Evolutionary conservation across 768 basidiomycete genomes (phyloP).

Genomic region (Amanita brunnescens): DNA sequence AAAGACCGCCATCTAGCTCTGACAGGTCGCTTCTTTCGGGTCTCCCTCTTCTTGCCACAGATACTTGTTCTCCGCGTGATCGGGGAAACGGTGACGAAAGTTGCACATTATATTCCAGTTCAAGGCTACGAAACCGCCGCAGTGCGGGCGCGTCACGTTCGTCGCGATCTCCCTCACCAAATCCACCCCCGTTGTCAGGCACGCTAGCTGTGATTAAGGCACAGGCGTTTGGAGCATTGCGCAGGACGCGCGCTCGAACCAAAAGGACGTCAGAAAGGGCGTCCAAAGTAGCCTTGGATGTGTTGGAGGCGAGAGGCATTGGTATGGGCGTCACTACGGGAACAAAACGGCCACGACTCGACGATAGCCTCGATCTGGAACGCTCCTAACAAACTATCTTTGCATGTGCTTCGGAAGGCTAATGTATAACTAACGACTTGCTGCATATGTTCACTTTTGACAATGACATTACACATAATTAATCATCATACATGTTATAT

Average conservation of each 20-base stretch:
- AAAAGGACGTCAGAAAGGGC: conserved; percentile 65
- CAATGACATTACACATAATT: not conserved
- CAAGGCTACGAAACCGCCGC: conserved; percentile 41
- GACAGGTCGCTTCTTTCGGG: conserved; percentile 32
- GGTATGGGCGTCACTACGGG: conserved; percentile 29
- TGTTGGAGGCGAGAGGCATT: conserved; percentile 75
- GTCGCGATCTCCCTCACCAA: conserved; percentile 42
- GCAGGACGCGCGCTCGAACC: conserved; percentile 65
- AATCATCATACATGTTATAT: conserved; percentile 8
- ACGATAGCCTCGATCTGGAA: conserved; percentile 38
- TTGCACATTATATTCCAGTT: conserved; percentile 29
- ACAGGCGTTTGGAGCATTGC: conserved; percentile 79
- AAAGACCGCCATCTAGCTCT: conserved; percentile 38
- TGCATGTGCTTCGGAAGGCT: conserved; percentile 3
- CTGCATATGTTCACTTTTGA: conserved; percentile 3
- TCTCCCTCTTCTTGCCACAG: conserved; percentile 42
- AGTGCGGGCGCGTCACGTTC: conserved; percentile 34
- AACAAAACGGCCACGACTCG: conserved; percentile 44
- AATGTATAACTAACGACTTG: conserved; percentile 5
- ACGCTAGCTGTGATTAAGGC: conserved; percentile 89
- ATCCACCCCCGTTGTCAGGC: conserved; percentile 48
- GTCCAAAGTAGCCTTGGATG: conserved; percentile 70
- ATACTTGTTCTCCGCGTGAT: conserved; percentile 43
- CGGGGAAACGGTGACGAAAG: conserved; percentile 52
- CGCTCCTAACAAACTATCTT: not conserved